These are phyloP conservation scores for Musa acuminata DNA, from an alignment of 176 grass and related monocot species.

Conservation along the genomic window DNA sequence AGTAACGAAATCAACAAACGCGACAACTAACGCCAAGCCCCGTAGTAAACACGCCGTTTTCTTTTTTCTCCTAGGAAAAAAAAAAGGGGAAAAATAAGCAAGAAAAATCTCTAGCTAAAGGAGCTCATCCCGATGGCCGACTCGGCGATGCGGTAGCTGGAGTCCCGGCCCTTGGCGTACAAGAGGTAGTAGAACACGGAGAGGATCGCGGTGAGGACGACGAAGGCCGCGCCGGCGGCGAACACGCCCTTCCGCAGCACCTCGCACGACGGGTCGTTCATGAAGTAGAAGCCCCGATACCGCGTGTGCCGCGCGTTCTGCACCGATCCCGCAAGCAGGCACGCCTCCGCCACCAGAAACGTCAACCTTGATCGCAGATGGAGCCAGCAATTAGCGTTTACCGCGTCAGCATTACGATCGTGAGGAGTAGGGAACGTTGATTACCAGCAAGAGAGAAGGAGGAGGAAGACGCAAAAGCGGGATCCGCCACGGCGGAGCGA, in stretches of 20 bases:
- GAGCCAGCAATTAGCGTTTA: background rate
- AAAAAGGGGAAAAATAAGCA: no score
- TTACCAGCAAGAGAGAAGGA: conserved; percentile 79
- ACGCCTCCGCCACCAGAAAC: conserved; percentile 65
- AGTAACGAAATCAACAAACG: no score
- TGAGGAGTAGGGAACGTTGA: background rate
- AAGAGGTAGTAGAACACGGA: conserved; percentile 72
- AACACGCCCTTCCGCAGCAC: conserved; percentile 83
- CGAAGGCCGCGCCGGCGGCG: conserved; percentile 69
- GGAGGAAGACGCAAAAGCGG: conserved; percentile 59
- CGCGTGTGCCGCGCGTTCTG: conserved; percentile 84
- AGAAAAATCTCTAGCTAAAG: no score
- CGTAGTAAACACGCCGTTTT: no score
- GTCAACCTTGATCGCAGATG: conserved; percentile 38
- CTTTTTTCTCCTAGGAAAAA: no score
- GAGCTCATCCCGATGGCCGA: background rate
- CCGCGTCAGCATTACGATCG: no score
- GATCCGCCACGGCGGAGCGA: conserved; percentile 65
- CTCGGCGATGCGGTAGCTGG: conserved; percentile 4
- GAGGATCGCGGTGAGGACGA: conserved; percentile 76
- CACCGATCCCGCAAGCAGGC: conserved; percentile 67
- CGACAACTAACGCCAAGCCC: no score
- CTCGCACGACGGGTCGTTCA: conserved; percentile 45
- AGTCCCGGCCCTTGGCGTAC: conserved; percentile 49
- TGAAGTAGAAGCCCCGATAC: conserved; percentile 44